Evolutionary conservation across 768 basidiomycete species (phyloP).

Genomic region (Solioccasus polychromus): DNA sequence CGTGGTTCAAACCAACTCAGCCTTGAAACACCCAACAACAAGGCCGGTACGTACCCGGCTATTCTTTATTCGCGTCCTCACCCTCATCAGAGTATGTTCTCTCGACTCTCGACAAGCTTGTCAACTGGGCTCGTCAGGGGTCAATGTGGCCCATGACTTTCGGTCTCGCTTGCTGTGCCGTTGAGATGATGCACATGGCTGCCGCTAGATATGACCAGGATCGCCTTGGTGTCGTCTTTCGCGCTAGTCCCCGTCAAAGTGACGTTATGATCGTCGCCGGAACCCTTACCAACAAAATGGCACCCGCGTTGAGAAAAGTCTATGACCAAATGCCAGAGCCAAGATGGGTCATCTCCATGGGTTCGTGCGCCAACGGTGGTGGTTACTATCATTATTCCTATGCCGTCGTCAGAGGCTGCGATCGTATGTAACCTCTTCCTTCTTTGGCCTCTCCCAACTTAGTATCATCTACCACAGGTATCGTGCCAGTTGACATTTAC

Average conservation of each 20-base stretch:
- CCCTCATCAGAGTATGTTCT: slow-evolving; percentile 81
- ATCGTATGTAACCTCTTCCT: slow-evolving; percentile 59
- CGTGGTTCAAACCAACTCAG: slow-evolving; percentile 80
- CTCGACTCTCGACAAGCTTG: slow-evolving; percentile 92
- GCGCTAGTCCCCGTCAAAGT: slow-evolving; percentile 96
- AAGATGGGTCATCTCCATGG: slow-evolving; percentile 99
- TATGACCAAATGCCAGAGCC: slow-evolving; percentile 99
- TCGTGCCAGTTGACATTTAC: slow-evolving; percentile 98
- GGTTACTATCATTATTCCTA: slow-evolving; percentile 99
- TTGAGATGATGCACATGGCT: slow-evolving; percentile 99
- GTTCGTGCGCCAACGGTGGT: slow-evolving; percentile 97
- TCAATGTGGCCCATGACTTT: slow-evolving; percentile 99
- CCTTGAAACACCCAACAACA: slow-evolving; percentile 86
- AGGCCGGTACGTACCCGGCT: slow-evolving; percentile 62
- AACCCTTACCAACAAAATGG: slow-evolving; percentile 99
- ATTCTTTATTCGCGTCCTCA: not conserved
- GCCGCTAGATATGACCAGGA: slow-evolving; percentile 99
- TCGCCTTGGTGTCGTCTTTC: slow-evolving; percentile 94
- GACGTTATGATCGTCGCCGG: slow-evolving; percentile 99
- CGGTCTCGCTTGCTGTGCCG: slow-evolving; percentile 97
- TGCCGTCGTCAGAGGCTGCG: slow-evolving; percentile 97
- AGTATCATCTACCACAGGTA: slow-evolving; percentile 47
- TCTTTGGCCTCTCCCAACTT: slow-evolving; percentile 10
- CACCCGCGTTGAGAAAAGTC: slow-evolving; percentile 93
- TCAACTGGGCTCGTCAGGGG: slow-evolving; percentile 96